Conservation (phyloP, 2,329 filamentous ascomycete genomes). For the Penicillium fuscoglaucum region DNA sequence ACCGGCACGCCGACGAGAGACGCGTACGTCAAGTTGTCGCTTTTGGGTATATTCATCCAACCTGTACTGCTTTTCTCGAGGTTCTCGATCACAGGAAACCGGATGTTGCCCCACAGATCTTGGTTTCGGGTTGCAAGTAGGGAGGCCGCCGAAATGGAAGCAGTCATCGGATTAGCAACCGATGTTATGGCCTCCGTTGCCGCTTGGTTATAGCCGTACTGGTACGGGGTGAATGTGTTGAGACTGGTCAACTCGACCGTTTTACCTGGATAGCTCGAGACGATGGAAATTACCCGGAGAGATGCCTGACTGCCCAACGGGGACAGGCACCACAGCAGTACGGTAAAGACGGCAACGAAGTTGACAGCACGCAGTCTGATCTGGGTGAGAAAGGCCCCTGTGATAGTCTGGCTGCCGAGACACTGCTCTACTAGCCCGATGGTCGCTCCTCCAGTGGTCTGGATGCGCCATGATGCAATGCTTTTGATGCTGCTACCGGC, state of each 20-base stretch:
- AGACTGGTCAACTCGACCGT: background rate
- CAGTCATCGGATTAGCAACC: background rate
- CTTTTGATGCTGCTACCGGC: conserved; percentile 6
- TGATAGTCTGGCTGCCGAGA: conserved; percentile 3
- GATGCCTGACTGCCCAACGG: conserved; percentile 1
- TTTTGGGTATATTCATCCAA: background rate
- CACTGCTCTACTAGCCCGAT: conserved; percentile 3
- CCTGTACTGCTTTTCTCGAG: background rate
- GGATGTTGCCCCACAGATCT: conserved; percentile 5
- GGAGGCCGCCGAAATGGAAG: background rate
- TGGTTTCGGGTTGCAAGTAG: background rate
- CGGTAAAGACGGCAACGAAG: background rate
- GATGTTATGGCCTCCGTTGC: background rate
- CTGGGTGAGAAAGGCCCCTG: conserved; percentile 1
- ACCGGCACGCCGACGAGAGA: background rate
- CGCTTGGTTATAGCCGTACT: background rate
- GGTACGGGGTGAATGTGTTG: background rate
- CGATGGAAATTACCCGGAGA: conserved; percentile 1
- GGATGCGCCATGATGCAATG: conserved; percentile 2
- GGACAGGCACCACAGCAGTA: background rate
- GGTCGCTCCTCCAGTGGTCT: background rate
- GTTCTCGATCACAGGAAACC: background rate
- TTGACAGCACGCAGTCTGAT: background rate
- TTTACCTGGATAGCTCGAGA: background rate
- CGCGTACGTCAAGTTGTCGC: background rate